Evolutionary conservation across 2,329 filamentous ascomycete genomes (phyloP).

Genomic region (Aspergillus sp.): DNA sequence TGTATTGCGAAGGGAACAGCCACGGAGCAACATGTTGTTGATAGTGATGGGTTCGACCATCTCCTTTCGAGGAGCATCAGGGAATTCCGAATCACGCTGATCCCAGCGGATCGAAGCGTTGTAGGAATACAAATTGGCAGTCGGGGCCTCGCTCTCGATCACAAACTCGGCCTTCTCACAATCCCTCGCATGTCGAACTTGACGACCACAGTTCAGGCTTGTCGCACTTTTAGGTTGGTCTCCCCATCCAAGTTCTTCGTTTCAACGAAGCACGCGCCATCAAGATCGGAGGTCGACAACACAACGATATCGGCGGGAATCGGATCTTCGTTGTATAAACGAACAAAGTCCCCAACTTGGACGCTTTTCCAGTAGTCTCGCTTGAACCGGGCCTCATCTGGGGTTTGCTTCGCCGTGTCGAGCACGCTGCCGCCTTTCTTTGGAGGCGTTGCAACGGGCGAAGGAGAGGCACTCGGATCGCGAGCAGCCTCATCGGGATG

Average conservation of each 20-base stretch:
- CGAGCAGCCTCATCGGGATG: conserved; percentile 24
- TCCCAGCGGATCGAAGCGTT: conserved; percentile 82
- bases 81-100: conserved; percentile 57
- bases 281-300: conserved; percentile 81
- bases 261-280: conserved; percentile 93
- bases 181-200: conserved; percentile 78
- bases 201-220: conserved; percentile 78
- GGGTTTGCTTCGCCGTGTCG: conserved; percentile 56
- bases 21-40: conserved; percentile 88
- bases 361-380: conserved; percentile 92
- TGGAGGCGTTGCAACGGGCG: conserved; percentile 14
- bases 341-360: conserved; percentile 90
- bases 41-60: conserved; percentile 92
- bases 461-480: too few species aligned
- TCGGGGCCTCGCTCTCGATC: conserved; percentile 82
- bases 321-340: conserved; percentile 92
- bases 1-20: conserved; percentile 87
- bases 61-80: conserved; percentile 54
- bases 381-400: conserved; percentile 74
- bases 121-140: conserved; percentile 92
- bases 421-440: conserved; percentile 59
- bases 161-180: conserved; percentile 82
- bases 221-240: conserved; percentile 92
- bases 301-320: conserved; percentile 90
- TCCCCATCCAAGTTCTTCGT: conserved; percentile 98